Conservation (phyloP, 441 rosid species). For the Adansonia gregorii region DNA sequence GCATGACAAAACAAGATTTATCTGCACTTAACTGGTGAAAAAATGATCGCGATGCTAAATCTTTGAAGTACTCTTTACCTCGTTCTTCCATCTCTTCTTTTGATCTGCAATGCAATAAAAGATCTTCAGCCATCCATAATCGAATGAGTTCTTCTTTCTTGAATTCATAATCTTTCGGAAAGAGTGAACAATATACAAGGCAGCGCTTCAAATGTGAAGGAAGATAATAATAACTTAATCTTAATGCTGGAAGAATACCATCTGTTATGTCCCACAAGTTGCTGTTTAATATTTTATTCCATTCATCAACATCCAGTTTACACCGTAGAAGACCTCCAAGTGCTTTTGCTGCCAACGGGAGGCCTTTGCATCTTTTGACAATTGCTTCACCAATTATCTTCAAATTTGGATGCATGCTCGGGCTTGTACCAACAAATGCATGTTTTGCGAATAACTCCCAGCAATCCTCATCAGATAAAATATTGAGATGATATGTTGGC, state of each 20-base stretch:
- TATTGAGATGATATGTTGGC: neutral
- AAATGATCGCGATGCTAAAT: neutral
- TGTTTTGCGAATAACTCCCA: slow-evolving; percentile 8
- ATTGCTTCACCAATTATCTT: neutral
- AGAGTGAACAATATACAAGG: slow-evolving; percentile 19
- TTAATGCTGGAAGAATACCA: slow-evolving; percentile 4
- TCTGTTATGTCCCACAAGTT: neutral
- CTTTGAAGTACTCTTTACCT: slow-evolving; percentile 1
- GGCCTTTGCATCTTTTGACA: slow-evolving; percentile 10
- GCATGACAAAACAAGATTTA: slow-evolving; percentile 18
- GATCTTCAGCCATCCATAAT: slow-evolving; percentile 20
- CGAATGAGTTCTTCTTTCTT: neutral
- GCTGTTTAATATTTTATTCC: neutral
- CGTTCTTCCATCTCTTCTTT: slow-evolving; percentile 1
- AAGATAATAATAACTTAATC: slow-evolving; percentile 21
- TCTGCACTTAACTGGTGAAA: neutral
- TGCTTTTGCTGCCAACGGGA: slow-evolving; percentile 2
- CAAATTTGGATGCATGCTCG: neutral
- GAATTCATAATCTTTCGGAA: slow-evolving; percentile 9
- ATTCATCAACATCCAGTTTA: neutral
- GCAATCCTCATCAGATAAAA: neutral
- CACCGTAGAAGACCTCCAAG: slow-evolving; percentile 14
- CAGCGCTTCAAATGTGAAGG: slow-evolving; percentile 14
- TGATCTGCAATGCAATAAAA: neutral
- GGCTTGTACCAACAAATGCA: slow-evolving; percentile 7